Percentiles rank a stretch among this genome's conserved stretches.
phyloP scores from a whole-genome alignment of 2,329 filamentous ascomycete species.

The Ophiostoma sp. region DNA sequence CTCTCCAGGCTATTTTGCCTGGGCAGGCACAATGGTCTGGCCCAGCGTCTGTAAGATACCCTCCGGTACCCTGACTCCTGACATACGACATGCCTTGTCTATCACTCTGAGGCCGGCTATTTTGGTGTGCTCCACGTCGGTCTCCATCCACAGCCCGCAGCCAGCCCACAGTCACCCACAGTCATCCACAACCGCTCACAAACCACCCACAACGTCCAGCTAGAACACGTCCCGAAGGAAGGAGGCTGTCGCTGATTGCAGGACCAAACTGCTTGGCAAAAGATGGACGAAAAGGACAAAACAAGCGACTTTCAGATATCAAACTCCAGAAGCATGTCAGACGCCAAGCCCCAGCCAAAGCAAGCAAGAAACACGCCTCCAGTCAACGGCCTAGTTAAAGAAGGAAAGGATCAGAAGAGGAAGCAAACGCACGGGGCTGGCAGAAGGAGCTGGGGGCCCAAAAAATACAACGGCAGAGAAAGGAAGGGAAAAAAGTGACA shows the following conservation, averaged over 20 bases:
- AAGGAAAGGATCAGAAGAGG: background rate
- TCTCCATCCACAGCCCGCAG: constrained; percentile 20
- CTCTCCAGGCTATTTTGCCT: background rate
- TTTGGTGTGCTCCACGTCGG: constrained; percentile 1
- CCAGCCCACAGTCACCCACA: background rate
- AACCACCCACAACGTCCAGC: too few relatives aligned
- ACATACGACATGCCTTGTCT: background rate
- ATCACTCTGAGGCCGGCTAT: background rate
- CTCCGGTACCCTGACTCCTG: too few relatives aligned
- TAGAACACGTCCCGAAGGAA: background rate
- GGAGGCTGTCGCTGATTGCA: constrained; percentile 17
- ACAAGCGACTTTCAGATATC: background rate
- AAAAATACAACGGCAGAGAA: background rate
- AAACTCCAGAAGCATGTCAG: constrained; percentile 1
- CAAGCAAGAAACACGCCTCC: background rate
- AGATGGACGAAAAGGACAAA: background rate
- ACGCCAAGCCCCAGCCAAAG: constrained; percentile 14
- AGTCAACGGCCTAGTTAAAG: background rate
- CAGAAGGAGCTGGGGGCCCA: background rate
- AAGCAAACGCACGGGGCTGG: constrained; percentile 11
- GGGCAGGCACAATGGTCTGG: background rate
- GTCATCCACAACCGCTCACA: too few relatives aligned
- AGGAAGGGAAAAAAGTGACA: background rate
- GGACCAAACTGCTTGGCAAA: constrained; percentile 8
- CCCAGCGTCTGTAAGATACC: background rate